Percentiles rank a stretch among this genome's conserved stretches.
Conservation (phyloP, 225 moss, liverwort and hornwort species). For the Marchantia paleacea region DNA sequence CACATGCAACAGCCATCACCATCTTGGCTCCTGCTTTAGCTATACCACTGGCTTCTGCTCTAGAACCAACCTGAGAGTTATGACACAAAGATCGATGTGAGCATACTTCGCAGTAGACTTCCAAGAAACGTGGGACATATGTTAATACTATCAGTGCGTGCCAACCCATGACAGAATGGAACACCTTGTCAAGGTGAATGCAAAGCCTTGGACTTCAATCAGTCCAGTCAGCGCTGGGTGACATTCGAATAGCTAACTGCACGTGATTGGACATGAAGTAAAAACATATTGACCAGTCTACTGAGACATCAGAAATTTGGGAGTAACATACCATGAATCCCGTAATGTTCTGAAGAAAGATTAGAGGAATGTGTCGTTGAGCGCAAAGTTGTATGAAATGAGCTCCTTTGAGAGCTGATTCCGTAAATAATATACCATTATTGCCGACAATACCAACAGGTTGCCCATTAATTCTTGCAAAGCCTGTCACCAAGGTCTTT, state of each 20-base stretch:
- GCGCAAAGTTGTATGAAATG: conserved; percentile 99
- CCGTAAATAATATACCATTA: conserved; percentile 94
- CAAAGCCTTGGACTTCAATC: too few species aligned
- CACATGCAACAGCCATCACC: conserved; percentile 99
- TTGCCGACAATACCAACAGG: conserved; percentile 86
- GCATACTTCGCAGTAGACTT: too few species aligned
- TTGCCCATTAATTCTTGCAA: conserved; percentile 87
- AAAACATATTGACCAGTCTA: not conserved
- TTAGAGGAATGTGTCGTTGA: conserved; percentile 89
- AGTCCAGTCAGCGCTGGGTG: too few species aligned
- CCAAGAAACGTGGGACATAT: too few species aligned
- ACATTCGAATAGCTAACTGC: too few species aligned
- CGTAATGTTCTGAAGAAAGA: conserved; percentile 94
- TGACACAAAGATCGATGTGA: too few species aligned
- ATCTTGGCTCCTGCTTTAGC: conserved; percentile 99
- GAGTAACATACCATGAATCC: conserved; percentile 79
- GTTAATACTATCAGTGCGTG: too few species aligned
- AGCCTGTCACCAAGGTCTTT: conserved; percentile 95
- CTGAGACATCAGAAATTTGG: not conserved
- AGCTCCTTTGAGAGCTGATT: conserved; percentile 94
- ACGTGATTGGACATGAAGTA: too few species aligned
- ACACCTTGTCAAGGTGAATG: too few species aligned
- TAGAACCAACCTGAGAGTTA: conserved; percentile 78
- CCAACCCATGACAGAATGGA: too few species aligned
- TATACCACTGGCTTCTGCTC: conserved; percentile 94